Base-by-base conservation (phyloP, 331 rosid species). In the Cucumis variabilis region DNA sequence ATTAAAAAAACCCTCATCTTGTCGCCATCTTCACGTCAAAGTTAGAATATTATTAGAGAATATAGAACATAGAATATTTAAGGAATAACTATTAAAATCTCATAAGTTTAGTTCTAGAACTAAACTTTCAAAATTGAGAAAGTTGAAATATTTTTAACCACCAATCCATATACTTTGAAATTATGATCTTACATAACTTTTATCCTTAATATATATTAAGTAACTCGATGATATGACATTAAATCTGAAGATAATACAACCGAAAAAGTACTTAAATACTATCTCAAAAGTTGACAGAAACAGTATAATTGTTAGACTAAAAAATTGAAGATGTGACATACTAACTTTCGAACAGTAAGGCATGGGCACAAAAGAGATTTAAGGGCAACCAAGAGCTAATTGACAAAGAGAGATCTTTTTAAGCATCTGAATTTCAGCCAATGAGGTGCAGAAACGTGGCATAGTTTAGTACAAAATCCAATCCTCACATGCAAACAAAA, bases 401-500 rank as follows among this genome's bases (percentile, higher is more conserved):
- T 11, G 82, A 75, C 21, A 75, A 75, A n/a, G 30, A 75, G 15
- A 75, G 19, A 75, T 75, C 6, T 44, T 44, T 44, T 7, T 33
- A 23, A 20, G 60, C 30, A 44, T 75, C 20, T 75, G 58, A 75
- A 12, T 44, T 21, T 46, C 2, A 13, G 82, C 82, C 20, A 75
- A 75, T 75, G 20, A 75, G 2, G 15, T 2, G 17, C 0, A 13
- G 82, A 1, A 11, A 75, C 60, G 30, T 75, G 62, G 12, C 82
- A 46, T 9, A 23, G 23, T 46, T 37, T 73, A 37, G 80, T 37
- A 41, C 25, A 15, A 37, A 41, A 37, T 73, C 80, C 28, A 73
- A 73, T 2, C 28, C 53, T 73, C 80, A 75, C 58, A 75, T 75
- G 60, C 21, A 75, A 75, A 75, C 82, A 60, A 75, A 33, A 75